phyloP scores from a whole-genome alignment of 192 early-diverging fungal genomes.

The Coemansia sp. region DNA sequence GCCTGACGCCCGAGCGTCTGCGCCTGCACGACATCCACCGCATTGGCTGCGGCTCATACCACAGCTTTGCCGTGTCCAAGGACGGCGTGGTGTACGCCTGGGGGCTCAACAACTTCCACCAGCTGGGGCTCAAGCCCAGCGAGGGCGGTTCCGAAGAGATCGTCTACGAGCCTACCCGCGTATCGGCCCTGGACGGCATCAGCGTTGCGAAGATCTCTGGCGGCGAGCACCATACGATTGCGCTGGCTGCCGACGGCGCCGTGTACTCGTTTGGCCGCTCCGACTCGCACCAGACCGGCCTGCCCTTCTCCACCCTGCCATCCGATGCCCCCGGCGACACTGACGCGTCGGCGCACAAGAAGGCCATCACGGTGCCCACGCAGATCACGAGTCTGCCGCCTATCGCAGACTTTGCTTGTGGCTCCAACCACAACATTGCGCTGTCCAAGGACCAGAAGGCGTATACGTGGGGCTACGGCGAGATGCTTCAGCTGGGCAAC shows the following conservation, averaged over 20 bases:
- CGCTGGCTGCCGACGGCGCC: constrained; percentile 69
- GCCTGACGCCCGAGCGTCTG: constrained; percentile 56
- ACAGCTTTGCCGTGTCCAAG: constrained; percentile 75
- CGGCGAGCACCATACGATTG: constrained; percentile 83
- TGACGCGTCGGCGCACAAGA: constrained; percentile 47
- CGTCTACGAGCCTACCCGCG: constrained; percentile 57
- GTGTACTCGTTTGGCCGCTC: constrained; percentile 83
- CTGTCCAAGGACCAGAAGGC: constrained; percentile 59
- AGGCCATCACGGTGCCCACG: constrained; percentile 60
- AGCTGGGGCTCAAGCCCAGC: constrained; percentile 65
- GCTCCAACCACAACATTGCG: constrained; percentile 62
- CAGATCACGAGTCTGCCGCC: constrained; percentile 45
- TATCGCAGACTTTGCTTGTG: constrained; percentile 58
- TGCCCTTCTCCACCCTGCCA: constrained; percentile 52
- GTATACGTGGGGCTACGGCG: constrained; percentile 89
- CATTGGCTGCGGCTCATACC: constrained; percentile 79
- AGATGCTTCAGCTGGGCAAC: constrained; percentile 79
- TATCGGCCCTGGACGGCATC: constrained; percentile 53
- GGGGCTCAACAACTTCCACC: constrained; percentile 90
- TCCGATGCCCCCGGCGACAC: constrained; percentile 22
- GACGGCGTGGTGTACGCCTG: constrained; percentile 69
- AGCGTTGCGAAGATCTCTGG: constrained; percentile 65
- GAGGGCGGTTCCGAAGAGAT: constrained; percentile 48
- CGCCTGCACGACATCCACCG: constrained; percentile 58
- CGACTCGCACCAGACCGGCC: constrained; percentile 79